Evolutionary conservation across 192 early-diverging fungal species (phyloP), one percentile per base, ranked within the genome.

Genomic region (Linnemannia zychae): DNA sequence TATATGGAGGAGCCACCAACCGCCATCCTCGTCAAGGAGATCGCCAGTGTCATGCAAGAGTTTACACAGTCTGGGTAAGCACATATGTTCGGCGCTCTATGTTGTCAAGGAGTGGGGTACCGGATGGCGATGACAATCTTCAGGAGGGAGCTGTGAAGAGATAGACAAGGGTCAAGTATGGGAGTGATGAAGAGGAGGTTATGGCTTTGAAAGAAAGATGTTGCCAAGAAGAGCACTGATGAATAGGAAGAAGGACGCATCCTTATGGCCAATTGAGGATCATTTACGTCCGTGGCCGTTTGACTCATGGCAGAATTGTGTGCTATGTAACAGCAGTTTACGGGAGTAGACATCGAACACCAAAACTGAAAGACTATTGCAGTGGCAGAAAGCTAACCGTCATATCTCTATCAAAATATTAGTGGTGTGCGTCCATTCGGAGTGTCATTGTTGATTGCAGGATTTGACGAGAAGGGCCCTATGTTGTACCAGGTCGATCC

Each of bases 351-450:
- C n/a, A n/a, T n/a, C n/a, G n/a, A n/a, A n/a, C n/a, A n/a, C n/a
- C n/a, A n/a, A n/a, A n/a, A n/a, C 46, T 33, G 70, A 16, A 1
- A 18, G 34, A 52, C 34, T 11, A 15, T 36, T 18, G 17, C 1
- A 48, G 20, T 46, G 17, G 16, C 49, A 12, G 40, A 22, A 0
- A 37, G 17, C 37, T 57, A 68, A 3, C 37, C 1, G 28, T 18
- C 7, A 22, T n/a, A 50, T 52, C 49, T 2, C 63, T 9, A 40
- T 15, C 17, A 31, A 22, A 6, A 52, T 73, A 77, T 15, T 82
- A 98, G 99, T 86, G 99, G 99, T 90, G 99, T 99, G 34, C 94
- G 99, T 76, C 99, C 99, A 22, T 99, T 99, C 87, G 99, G 99
- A 77, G 99, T 99, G 16, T 99, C 99, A 60, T 91, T 99, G 65